Evolutionary conservation across 73 alveolate genomes (phyloP).

Genomic region (Urostyla sp.): DNA sequence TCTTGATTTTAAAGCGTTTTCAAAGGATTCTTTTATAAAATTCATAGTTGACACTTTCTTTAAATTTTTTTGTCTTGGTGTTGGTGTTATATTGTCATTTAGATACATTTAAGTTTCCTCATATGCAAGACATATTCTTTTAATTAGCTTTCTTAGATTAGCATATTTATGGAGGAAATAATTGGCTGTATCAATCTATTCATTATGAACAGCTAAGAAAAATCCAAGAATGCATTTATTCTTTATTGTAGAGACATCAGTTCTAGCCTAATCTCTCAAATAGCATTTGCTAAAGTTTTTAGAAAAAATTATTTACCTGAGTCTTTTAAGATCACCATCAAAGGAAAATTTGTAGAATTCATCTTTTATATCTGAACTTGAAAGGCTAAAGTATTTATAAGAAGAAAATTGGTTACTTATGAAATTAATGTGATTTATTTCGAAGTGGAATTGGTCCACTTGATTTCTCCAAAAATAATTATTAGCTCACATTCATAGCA

Average conservation of each 20-base stretch:
- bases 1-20: too few species aligned
- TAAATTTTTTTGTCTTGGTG: background rate
- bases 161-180: conserved; percentile 4
- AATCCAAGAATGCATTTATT: conserved; percentile 17
- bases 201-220: conserved; percentile 49
- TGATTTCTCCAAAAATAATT: too few species aligned
- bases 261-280: background rate
- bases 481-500: too few species aligned
- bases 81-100: background rate
- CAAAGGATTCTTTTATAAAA: background rate
- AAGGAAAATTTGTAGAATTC: background rate
- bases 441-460: too few species aligned
- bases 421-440: too few species aligned
- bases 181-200: conserved; percentile 15
- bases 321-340: background rate
- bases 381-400: background rate
- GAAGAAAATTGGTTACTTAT: too few species aligned
- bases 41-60: background rate
- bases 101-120: background rate
- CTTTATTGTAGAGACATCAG: conserved; percentile 8
- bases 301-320: background rate
- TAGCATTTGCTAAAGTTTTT: background rate
- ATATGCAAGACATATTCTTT: background rate
- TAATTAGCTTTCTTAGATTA: background rate
- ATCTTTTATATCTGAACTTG: background rate